These are phyloP conservation scores for Daldinia sp. DNA, from an alignment of 2,329 filamentous ascomycete species.

Conservation along the genomic window DNA sequence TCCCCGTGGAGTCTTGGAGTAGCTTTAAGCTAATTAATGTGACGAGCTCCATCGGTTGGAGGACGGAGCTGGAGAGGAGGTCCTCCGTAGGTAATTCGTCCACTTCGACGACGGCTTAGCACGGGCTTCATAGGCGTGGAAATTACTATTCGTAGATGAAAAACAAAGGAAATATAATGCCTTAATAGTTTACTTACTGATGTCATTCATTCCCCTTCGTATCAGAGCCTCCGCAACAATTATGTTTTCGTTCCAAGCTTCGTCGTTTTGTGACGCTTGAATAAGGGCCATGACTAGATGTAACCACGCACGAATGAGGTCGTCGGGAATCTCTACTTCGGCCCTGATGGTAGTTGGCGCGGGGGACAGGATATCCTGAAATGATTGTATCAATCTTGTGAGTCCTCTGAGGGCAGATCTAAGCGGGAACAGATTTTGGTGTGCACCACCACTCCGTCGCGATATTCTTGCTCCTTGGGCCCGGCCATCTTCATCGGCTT, in stretches of 20 bases:
- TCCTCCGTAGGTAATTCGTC: conserved; percentile 44
- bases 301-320: conserved; percentile 53
- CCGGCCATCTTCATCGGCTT: not conserved
- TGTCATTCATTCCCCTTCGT: conserved; percentile 48
- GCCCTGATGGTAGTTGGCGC: conserved; percentile 42
- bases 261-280: conserved; percentile 36
- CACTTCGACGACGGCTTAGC: conserved; percentile 36
- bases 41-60: conserved; percentile 55
- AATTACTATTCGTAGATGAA: not conserved
- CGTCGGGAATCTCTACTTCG: conserved; percentile 48
- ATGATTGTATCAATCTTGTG: conserved; percentile 29
- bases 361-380: conserved; percentile 31
- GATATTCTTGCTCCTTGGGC: not conserved
- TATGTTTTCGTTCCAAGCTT: conserved; percentile 45
- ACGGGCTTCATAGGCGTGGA: not conserved
- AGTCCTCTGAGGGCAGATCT: conserved; percentile 26
- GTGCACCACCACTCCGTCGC: not conserved
- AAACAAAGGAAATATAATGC: not conserved
- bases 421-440: conserved; percentile 1
- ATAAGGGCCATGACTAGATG: conserved; percentile 52
- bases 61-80: conserved; percentile 49
- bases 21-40: conserved; percentile 52
- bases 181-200: conserved; percentile 35
- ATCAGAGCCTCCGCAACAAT: conserved; percentile 45
- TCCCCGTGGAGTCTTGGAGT: conserved; percentile 50